Base-by-base conservation (phyloP, 2,329 filamentous ascomycete species). In the Ciborinia camelliae region DNA sequence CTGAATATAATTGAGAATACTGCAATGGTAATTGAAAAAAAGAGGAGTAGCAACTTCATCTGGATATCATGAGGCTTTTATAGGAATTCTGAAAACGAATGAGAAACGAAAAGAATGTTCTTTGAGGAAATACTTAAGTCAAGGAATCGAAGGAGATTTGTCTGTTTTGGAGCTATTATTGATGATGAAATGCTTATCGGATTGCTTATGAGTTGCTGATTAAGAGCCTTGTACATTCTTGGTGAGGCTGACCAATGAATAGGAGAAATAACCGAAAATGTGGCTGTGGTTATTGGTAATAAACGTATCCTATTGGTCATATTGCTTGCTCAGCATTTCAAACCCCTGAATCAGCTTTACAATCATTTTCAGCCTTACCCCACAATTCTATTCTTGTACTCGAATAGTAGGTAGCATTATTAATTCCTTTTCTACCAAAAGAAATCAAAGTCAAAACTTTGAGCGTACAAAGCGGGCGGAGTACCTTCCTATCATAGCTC, bases 21-120 rank as follows among this genome's bases (percentile, higher is more conserved):
- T 67, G 73, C 73, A 63, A 73, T 61, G 14, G 52, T 65, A 50
- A 71, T 68, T 35, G 73, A 72, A 45, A 71, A 68, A 26, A 72
- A 35, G 14, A 73, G 35, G 4, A 74, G 50, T 59, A 72, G 62
- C 50, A 72, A 55, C 70, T 66, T 74, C 72, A 74, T 75, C 43
- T 68, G 66, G 62, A 45, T 48, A 1, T 28, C 15, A 35, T 39
- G 39, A 23, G 30, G 41, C n/a, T 23, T 58, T 41, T 39, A 51
- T 51, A 61, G 58, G 32, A 51, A n/a, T n/a, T 39, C 18, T 37
- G 20, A 60, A 28, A 61, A 10, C 30, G 35, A 30, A 39, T 20
- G 26, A 30, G 57, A 50, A 60, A 50, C 15, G 8, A 47, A 60
- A 50, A 50, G 57, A 60, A 50, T 18, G 1, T 48, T 60, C 57